Evolutionary conservation across 2,329 filamentous ascomycete species (phyloP), one percentile per base, ranked within the genome.

Genomic region (Penicillium nordicum): DNA sequence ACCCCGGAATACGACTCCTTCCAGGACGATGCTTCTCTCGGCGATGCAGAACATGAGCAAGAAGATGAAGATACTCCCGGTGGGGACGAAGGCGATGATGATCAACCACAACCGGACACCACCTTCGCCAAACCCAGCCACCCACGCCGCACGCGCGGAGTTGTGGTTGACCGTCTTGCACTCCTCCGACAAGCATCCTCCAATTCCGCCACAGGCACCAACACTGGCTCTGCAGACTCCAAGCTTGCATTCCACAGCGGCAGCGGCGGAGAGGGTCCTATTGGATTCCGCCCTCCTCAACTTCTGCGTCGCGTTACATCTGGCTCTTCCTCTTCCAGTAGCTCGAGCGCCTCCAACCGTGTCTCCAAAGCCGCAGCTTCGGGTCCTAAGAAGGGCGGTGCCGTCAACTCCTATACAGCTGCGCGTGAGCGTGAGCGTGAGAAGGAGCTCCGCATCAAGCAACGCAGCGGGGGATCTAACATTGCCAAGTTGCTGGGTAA

Each of bases 341-440:
- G 32, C n/a, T 64, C 64, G 7, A 60, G 49, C 30, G 51, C 59
- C 32, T 67, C 69, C 10, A 65, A 61, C 27, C 64, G 60, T 9
- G 67, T 68, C 23, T 48, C 70, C 9, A 71, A 70, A 32, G 73
- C 55, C 62, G 69, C 72, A 44, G 63, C 71, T 6, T 79, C 81
- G 14, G 80, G 80, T 3, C 79, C 78, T n/a, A 84, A 83, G 67
- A 84, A 81, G 74, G 82, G 75, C 12, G 83, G 80, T 29, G 81
- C 81, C 44, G 82, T 86, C 10, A 84, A 85, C 61, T 84, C 82
- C 21, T 82, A 77, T 53, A 72, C 75, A 23, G 75, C 82, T 58
- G 81, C 82, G 2, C 72, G 84, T 53, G 83, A 85, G 68, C 79
- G 79, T 64, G 83, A 86, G 72, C 77, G 83, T 18, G 82, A 84